A percentile compares a stretch with the other conserved stretches of the same genome.
Evolutionary conservation across 495 filamentous ascomycete species (phyloP).

Genomic region (Durotheca rogersii): DNA sequence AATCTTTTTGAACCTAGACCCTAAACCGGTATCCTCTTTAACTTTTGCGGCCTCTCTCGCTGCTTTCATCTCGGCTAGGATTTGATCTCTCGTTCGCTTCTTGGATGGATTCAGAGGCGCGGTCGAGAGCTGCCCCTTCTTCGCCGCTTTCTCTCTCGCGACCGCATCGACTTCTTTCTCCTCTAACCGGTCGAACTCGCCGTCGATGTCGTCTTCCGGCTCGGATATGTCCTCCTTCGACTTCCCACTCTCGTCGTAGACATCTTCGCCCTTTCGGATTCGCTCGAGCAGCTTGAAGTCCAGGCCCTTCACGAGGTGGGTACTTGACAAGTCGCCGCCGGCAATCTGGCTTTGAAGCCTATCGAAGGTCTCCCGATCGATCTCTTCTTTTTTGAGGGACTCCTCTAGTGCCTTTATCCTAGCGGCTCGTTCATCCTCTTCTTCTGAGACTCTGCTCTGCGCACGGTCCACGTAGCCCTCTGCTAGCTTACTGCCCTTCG

Average conservation of each 20-base stretch:
- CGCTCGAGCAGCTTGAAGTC: conserved; percentile 80
- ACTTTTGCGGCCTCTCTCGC: conserved; percentile 63
- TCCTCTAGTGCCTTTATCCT: conserved; percentile 80
- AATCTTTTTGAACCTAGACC: conserved; percentile 80
- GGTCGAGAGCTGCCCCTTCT: conserved; percentile 73
- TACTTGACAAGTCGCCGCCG: conserved; percentile 75
- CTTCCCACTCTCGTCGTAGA: conserved; percentile 45
- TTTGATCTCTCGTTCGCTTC: conserved; percentile 79
- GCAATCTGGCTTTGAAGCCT: conserved; percentile 71
- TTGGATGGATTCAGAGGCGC: conserved; percentile 58
- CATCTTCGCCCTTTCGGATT: conserved; percentile 71
- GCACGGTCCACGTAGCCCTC: conserved; percentile 87
- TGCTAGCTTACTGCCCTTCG: conserved; percentile 79
- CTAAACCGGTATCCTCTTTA: conserved; percentile 59
- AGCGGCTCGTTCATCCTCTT: conserved; percentile 61
- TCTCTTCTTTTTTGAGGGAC: conserved; percentile 76
- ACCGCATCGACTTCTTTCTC: conserved; percentile 61
- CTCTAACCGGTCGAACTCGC: conserved; percentile 73
- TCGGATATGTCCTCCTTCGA: conserved; percentile 26
- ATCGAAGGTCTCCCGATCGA: conserved; percentile 73
- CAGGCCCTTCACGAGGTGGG: conserved; percentile 87
- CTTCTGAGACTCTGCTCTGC: conserved; percentile 51
- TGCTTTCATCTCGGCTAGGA: conserved; percentile 78
- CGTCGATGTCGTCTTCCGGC: conserved; percentile 59
- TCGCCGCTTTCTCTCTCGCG: conserved; percentile 57